A percentile compares a stretch with the other conserved stretches of the same genome.
These are phyloP conservation scores for Candida namnaoensis DNA, from an alignment of 805 yeast species.

Conservation along the genomic window DNA sequence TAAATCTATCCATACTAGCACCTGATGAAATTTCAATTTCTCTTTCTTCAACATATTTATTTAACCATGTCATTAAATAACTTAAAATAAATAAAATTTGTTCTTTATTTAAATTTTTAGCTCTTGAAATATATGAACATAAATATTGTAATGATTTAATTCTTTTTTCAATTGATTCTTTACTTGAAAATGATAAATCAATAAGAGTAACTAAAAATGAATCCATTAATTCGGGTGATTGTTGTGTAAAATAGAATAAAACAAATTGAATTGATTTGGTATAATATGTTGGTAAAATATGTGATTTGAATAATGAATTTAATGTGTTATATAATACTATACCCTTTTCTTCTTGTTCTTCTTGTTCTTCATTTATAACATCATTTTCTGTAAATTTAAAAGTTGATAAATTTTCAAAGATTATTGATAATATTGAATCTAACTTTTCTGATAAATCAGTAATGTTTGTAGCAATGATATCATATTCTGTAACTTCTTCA, in stretches of 20 bases:
- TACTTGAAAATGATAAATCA: constrained; percentile 70
- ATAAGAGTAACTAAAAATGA: constrained; percentile 74
- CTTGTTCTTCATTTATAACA: constrained; percentile 46
- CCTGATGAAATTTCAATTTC: constrained; percentile 68
- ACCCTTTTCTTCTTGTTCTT: constrained; percentile 47
- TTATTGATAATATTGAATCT: constrained; percentile 55
- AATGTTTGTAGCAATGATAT: constrained; percentile 29
- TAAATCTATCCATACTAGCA: constrained; percentile 84
- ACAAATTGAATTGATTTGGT: constrained; percentile 84
- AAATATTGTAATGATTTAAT: constrained; percentile 89
- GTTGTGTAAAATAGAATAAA: constrained; percentile 73
- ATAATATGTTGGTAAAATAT: constrained; percentile 84
- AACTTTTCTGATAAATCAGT: constrained; percentile 53
- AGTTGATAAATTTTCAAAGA: constrained; percentile 41
- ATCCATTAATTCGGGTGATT: constrained; percentile 75
- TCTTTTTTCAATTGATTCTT: constrained; percentile 63
- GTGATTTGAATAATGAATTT: constrained; percentile 69
- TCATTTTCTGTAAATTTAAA: constrained; percentile 27
- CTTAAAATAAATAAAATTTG: constrained; percentile 81
- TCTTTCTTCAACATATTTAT: constrained; percentile 72
- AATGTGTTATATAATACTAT: constrained; percentile 64
- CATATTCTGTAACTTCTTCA: constrained; percentile 18
- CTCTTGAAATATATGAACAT: constrained; percentile 85
- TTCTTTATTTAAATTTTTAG: constrained; percentile 55
- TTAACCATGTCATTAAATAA: constrained; percentile 77